phyloP scores from a whole-genome alignment of 371 early-diverging fungal genomes.

The Circinella minor region DNA sequence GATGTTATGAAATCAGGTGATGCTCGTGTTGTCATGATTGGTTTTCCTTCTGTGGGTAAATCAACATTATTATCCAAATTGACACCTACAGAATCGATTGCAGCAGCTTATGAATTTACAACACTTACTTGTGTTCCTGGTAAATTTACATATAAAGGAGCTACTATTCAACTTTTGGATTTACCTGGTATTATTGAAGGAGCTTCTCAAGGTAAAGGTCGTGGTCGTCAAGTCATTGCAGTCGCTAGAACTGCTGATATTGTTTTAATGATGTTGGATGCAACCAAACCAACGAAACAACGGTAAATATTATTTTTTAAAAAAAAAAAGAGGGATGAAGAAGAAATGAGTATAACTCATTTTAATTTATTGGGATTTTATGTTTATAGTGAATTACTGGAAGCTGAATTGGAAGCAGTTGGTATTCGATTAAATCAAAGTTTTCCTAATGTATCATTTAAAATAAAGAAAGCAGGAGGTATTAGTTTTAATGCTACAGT shows the following conservation, averaged over 20 bases:
- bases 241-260: constrained; percentile 98
- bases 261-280: constrained; percentile 98
- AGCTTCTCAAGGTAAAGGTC: constrained; percentile 96
- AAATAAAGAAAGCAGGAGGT: constrained; percentile 98
- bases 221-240: constrained; percentile 96
- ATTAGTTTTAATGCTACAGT: constrained; percentile 93
- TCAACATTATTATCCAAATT: constrained; percentile 95
- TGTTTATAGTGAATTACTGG: constrained; percentile 78
- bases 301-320: constrained; percentile 50
- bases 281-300: constrained; percentile 89
- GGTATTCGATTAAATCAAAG: constrained; percentile 96
- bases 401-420: constrained; percentile 97
- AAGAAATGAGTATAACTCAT: neutral
- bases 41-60: constrained; percentile 99
- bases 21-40: constrained; percentile 98
- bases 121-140: constrained; percentile 99
- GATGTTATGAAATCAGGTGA: constrained; percentile 99
- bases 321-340: too few species aligned
- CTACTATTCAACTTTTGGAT: constrained; percentile 95
- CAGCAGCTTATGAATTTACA: constrained; percentile 98
- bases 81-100: constrained; percentile 95
- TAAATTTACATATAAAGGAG: constrained; percentile 97
- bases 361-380: neutral
- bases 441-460: constrained; percentile 95
- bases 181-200: constrained; percentile 92